Conservation (phyloP, 495 filamentous ascomycete species). For the Letharia lupina region DNA sequence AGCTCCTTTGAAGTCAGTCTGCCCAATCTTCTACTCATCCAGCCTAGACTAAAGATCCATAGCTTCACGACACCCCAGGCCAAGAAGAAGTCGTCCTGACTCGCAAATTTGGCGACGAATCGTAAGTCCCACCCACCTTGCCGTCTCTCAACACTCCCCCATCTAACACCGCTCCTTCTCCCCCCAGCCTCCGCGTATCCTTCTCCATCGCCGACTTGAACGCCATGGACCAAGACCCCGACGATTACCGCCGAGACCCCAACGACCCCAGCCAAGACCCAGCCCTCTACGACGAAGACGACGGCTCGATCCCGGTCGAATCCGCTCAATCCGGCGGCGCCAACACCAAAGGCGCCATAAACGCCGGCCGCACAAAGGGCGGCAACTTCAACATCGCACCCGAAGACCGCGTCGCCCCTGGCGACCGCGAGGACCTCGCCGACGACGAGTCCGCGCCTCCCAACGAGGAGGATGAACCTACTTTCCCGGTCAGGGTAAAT, state of each 20-base stretch:
- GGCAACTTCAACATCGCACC: conserved; percentile 47
- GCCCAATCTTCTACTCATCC: background rate
- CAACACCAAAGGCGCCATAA: conserved; percentile 46
- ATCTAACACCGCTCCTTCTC: conserved; percentile 17
- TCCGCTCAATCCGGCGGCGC: conserved; percentile 45
- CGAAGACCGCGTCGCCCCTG: conserved; percentile 49
- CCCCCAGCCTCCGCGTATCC: conserved; percentile 70
- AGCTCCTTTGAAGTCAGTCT: conserved; percentile 45
- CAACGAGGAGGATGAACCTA: conserved; percentile 43
- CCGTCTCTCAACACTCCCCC: conserved; percentile 19
- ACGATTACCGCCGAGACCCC: conserved; percentile 30
- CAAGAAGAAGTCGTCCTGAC: conserved; percentile 80
- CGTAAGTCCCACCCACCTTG: conserved; percentile 42
- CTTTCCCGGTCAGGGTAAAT: conserved; percentile 75
- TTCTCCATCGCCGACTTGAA: conserved; percentile 92
- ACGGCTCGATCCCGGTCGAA: conserved; percentile 31
- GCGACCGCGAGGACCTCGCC: conserved; percentile 47
- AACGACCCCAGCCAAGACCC: conserved; percentile 30
- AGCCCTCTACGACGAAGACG: conserved; percentile 41
- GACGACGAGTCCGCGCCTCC: conserved; percentile 32
- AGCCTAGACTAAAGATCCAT: conserved; percentile 10
- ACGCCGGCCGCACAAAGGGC: conserved; percentile 39
- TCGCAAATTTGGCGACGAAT: conserved; percentile 80
- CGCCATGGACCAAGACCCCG: conserved; percentile 55
- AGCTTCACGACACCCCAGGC: conserved; percentile 71